A percentile compares a stretch with the other conserved stretches of the same genome.
These are phyloP conservation scores for Paralagenidium karlingii DNA, from an alignment of 352 stramenopile species.

Conservation along the genomic window DNA sequence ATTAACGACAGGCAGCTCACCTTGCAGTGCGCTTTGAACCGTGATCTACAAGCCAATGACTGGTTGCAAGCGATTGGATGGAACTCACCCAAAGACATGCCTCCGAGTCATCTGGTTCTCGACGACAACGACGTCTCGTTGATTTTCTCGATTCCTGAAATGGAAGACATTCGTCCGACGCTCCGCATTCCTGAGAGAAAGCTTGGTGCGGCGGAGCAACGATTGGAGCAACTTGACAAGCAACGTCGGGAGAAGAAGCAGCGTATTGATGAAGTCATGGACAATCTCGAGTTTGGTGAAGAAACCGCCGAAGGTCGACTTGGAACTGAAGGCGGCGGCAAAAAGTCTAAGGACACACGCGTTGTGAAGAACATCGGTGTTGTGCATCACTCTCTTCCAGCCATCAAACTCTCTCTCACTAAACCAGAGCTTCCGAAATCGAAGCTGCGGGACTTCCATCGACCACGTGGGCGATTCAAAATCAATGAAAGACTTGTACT, in stretches of 20 bases:
- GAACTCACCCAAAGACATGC: constrained; percentile 72
- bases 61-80: constrained; percentile 72
- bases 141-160: constrained; percentile 63
- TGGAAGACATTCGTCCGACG: constrained; percentile 70
- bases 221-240: constrained; percentile 56
- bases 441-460: constrained; percentile 73
- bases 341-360: constrained; percentile 74
- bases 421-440: constrained; percentile 75
- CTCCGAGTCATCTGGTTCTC: constrained; percentile 62
- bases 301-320: constrained; percentile 51
- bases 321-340: constrained; percentile 48
- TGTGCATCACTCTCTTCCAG: constrained; percentile 75
- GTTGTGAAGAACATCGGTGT: constrained; percentile 78
- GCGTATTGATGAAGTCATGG: constrained; percentile 73
- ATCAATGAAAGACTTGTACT: constrained; percentile 68
- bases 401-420: constrained; percentile 76
- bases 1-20: not conserved
- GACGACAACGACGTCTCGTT: constrained; percentile 74
- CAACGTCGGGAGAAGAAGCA: constrained; percentile 64
- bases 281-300: constrained; percentile 63
- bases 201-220: constrained; percentile 60
- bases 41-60: constrained; percentile 47
- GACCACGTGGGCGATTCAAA: constrained; percentile 75
- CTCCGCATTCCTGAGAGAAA: constrained; percentile 75
- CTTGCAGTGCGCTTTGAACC: constrained; percentile 42